Evolutionary conservation across 495 filamentous ascomycete genomes (phyloP), one percentile per base, ranked within the genome.

Genomic region (Trichoderma parareesei): DNA sequence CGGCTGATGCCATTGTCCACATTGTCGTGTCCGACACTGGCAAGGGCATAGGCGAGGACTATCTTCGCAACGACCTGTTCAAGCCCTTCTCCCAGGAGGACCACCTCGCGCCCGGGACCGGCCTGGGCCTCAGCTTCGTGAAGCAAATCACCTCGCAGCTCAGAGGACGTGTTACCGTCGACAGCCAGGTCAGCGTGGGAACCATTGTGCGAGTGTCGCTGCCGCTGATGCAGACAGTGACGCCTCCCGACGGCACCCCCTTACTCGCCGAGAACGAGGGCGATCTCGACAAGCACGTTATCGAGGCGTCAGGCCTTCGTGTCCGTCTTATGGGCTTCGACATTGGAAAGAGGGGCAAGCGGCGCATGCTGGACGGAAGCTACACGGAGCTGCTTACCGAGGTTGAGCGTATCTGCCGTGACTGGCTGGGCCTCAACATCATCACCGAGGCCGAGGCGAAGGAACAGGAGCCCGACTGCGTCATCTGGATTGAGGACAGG

Each of bases 61-160:
- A 86, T 69, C 74, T 92, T n/a, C 80, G 82, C 20, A 80, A 87
- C 59, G 78, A 81, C 13, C 72, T 91, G 0, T 93, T 86, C 70
- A 84, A 81, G 13, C 87, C 89, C 0, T 93, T 92, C 67, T 75
- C 84, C 0, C 90, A 93, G 65, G 89, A 92, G 70, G 82, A 90
- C 66, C 74, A 77, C 2, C 77, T 89, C 13, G 79, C 84, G 0
- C 78, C 83, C 10, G 90, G 90, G 13, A 85, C 87, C 7, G 90
- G 90, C 1, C 79, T 91, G 1, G 88, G 88, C 0, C 79, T 92
- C 42, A 85, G 82, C 53, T 86, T 92, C 60, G 85, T 90, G 0
- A 82, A 82, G 27, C 86, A 89, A 61, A 81, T 92, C 10, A 77
- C 90, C 5, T 78, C 75, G 38, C 81, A 79, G 43, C 75, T 92